Conservation (phyloP, 2,329 filamentous ascomycete species). For the Diaporthe ilicicola region DNA sequence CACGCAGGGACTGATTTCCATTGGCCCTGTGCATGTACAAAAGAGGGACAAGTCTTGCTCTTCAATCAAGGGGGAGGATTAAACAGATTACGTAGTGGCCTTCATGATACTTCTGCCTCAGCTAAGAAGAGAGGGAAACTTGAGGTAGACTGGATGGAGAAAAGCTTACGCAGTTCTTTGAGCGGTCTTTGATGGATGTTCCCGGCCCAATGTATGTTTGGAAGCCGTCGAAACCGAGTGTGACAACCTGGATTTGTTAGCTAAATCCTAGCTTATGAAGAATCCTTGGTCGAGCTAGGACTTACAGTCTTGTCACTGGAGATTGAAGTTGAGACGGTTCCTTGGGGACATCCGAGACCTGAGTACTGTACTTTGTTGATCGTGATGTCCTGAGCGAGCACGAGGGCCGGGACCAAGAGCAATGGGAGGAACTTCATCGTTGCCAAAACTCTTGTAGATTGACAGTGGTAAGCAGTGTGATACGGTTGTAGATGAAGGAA, state of each 20-base stretch:
- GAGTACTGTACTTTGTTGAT: slow-evolving; percentile 51
- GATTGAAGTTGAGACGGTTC: slow-evolving; percentile 52
- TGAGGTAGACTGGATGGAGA: neutral
- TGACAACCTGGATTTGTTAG: slow-evolving; percentile 47
- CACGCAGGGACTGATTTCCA: too few species aligned
- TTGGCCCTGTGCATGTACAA: too few species aligned
- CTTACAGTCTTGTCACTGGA: slow-evolving; percentile 53
- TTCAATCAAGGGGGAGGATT: too few species aligned
- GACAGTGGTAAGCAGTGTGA: neutral
- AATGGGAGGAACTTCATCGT: slow-evolving; percentile 14
- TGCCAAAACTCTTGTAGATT: neutral
- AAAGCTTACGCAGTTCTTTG: slow-evolving; percentile 52
- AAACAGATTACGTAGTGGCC: too few species aligned
- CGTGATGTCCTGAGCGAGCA: slow-evolving; percentile 42
- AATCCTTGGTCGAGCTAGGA: neutral
- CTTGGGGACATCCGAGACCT: slow-evolving; percentile 55
- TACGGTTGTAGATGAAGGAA: neutral
- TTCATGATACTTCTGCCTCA: too few species aligned
- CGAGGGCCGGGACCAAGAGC: slow-evolving; percentile 1
- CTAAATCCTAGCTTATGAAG: neutral
- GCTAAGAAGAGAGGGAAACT: neutral
- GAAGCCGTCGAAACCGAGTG: slow-evolving; percentile 56
- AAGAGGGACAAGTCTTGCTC: too few species aligned
- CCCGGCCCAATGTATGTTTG: slow-evolving; percentile 58
- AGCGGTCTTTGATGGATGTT: slow-evolving; percentile 44